Percentiles rank a stretch among this genome's conserved stretches.
These are phyloP conservation scores for Arthrocladium fulminans DNA, from an alignment of 2,329 filamentous ascomycete genomes.

Conservation along the genomic window DNA sequence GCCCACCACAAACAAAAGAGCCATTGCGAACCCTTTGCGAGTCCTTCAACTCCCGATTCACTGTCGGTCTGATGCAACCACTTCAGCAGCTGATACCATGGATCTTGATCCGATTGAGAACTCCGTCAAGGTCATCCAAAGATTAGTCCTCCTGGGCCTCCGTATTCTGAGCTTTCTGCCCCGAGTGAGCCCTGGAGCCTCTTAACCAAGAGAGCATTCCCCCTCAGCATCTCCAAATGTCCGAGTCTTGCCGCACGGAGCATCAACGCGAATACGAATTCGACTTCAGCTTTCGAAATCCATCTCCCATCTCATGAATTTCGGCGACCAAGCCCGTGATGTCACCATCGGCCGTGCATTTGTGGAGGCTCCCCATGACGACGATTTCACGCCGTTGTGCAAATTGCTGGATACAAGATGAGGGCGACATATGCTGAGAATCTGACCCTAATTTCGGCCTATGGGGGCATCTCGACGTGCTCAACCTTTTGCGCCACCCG, in stretches of 20 bases:
- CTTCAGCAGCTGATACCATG: background rate
- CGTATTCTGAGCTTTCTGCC: background rate
- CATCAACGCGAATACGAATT: background rate
- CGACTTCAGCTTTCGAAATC: background rate
- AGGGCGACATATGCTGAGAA: background rate
- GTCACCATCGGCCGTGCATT: background rate
- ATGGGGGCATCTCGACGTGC: background rate
- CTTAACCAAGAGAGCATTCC: background rate
- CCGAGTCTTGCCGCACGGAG: background rate
- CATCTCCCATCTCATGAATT: background rate
- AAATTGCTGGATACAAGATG: background rate
- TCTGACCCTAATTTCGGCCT: background rate
- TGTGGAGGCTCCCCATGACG: background rate
- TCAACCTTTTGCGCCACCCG: background rate
- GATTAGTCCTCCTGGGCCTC: background rate
- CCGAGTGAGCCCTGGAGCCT: background rate
- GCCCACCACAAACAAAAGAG: background rate
- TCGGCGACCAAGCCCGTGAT: background rate
- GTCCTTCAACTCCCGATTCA: background rate
- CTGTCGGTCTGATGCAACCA: slow-evolving; percentile 1
- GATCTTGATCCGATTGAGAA: background rate
- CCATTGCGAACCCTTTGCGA: background rate
- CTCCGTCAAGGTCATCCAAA: background rate
- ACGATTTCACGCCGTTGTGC: slow-evolving; percentile 3
- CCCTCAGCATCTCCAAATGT: background rate